phyloP scores from a whole-genome alignment of 257 asterid genomes.

The Penstemon eatonii region DNA sequence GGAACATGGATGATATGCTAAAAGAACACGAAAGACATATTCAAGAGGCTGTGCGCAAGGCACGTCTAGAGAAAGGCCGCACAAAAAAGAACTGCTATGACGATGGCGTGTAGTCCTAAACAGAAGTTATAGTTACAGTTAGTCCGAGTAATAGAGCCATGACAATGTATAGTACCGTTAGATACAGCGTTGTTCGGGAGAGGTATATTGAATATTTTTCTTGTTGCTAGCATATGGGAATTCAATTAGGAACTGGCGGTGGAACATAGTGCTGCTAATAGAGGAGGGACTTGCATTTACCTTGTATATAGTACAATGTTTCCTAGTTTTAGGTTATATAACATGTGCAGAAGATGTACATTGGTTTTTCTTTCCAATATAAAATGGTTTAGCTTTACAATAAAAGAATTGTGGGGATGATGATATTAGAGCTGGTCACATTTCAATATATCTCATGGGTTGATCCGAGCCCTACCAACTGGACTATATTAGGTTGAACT shows the following conservation, averaged over 20 bases:
- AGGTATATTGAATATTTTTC: background rate
- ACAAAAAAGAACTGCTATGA: slow-evolving; percentile 23
- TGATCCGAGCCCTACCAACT: too few relatives aligned
- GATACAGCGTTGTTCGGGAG: too few relatives aligned
- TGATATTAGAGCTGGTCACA: too few relatives aligned
- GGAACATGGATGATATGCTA: slow-evolving; percentile 70
- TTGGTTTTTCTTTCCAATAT: slow-evolving; percentile 5
- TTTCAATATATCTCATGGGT: too few relatives aligned
- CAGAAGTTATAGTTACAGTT: background rate
- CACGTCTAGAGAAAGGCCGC: slow-evolving; percentile 44
- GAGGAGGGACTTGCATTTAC: background rate
- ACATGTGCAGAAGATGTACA: slow-evolving; percentile 22
- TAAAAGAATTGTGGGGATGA: too few relatives aligned
- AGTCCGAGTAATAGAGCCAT: background rate
- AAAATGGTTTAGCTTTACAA: too few relatives aligned
- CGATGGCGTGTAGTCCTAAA: slow-evolving; percentile 9
- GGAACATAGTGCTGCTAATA: slow-evolving; percentile 8
- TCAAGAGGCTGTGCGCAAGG: slow-evolving; percentile 71
- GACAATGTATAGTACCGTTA: background rate
- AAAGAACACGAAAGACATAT: slow-evolving; percentile 73
- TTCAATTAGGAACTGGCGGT: background rate
- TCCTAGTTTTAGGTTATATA: slow-evolving; percentile 6
- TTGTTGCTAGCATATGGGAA: slow-evolving; percentile 1
- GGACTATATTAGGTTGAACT: too few relatives aligned
- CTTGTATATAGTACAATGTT: background rate